phyloP scores from a whole-genome alignment of 1,284 basidiomycete genomes.

The Stereum hirsutum region DNA sequence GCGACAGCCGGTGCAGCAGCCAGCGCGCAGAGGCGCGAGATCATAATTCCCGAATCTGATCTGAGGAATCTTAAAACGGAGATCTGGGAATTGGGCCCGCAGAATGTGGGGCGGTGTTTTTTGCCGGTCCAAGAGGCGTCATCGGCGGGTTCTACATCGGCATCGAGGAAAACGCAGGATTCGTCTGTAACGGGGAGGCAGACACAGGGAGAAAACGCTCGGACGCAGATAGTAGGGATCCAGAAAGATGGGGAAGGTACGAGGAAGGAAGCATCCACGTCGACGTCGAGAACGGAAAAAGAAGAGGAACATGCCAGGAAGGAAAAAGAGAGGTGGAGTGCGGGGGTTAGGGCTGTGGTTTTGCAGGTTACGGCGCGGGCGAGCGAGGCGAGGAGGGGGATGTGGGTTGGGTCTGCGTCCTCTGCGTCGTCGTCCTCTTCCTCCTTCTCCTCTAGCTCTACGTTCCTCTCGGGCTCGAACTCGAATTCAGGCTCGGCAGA shows the following conservation, averaged over 20 bases:
- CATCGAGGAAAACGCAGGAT: too few species aligned
- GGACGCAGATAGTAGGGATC: too few species aligned
- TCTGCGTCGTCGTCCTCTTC: conserved; percentile 2
- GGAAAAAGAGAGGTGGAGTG: conserved; percentile 28
- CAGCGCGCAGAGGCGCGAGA: conserved; percentile 9
- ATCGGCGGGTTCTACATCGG: too few species aligned
- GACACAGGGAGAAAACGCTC: too few species aligned
- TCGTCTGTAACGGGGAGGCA: too few species aligned
- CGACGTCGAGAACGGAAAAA: conserved; percentile 9
- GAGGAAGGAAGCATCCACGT: conserved; percentile 4
- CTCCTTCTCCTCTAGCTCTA: conserved; percentile 12
- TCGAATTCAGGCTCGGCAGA: too few species aligned
- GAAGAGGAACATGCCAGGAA: conserved; percentile 24
- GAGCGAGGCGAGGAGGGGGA: too few species aligned
- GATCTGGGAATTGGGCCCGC: conserved; percentile 66
- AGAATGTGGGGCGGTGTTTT: conserved; percentile 48
- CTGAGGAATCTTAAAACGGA: conserved; percentile 62
- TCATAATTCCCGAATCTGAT: conserved; percentile 26
- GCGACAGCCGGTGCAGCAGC: too few species aligned
- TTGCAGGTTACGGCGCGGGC: conserved; percentile 26
- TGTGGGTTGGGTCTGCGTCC: too few species aligned
- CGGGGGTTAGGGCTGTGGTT: conserved; percentile 26
- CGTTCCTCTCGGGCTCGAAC: too few species aligned
- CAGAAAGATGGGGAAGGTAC: too few species aligned
- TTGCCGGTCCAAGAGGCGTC: too few species aligned